phyloP scores from a whole-genome alignment of 345 rosid species.

The Bretschneidera sinensis region DNA sequence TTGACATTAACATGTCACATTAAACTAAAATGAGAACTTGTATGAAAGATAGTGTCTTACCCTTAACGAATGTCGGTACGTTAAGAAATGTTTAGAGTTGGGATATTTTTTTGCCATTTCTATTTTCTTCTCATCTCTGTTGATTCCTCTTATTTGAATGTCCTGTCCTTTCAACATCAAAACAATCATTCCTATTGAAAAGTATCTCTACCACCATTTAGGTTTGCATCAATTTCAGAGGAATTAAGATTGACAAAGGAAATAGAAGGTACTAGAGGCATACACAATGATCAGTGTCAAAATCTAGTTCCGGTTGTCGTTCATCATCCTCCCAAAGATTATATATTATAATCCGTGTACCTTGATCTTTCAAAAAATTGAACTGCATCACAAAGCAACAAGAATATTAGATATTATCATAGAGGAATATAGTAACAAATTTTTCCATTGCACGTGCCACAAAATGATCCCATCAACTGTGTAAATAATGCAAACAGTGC shows the following conservation, averaged over 20 bases:
- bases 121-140: conserved; percentile 88
- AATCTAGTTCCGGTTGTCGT: conserved; percentile 81
- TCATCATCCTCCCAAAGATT: conserved; percentile 96
- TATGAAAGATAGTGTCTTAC: conserved; percentile 41
- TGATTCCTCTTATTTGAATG: conserved; percentile 94
- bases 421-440: no score
- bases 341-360: conserved; percentile 81
- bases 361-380: conserved; percentile 60
- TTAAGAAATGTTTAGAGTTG: conserved; percentile 78
- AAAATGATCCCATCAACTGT: no score
- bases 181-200: no score
- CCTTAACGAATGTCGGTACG: conserved; percentile 88
- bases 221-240: no score
- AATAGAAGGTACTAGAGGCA: conserved; percentile 24
- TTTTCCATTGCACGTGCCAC: no score
- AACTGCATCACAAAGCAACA: conserved; percentile 53
- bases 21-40: no score
- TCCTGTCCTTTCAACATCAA: no score
- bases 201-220: no score
- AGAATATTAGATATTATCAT: no score
- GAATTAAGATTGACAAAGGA: no score
- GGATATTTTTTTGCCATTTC: conserved; percentile 75
- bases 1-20: background rate
- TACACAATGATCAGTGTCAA: conserved; percentile 67
- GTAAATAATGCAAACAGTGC: no score